phyloP scores from a whole-genome alignment of 2,329 filamentous ascomycete genomes.

The Bipolaris oryzae region DNA sequence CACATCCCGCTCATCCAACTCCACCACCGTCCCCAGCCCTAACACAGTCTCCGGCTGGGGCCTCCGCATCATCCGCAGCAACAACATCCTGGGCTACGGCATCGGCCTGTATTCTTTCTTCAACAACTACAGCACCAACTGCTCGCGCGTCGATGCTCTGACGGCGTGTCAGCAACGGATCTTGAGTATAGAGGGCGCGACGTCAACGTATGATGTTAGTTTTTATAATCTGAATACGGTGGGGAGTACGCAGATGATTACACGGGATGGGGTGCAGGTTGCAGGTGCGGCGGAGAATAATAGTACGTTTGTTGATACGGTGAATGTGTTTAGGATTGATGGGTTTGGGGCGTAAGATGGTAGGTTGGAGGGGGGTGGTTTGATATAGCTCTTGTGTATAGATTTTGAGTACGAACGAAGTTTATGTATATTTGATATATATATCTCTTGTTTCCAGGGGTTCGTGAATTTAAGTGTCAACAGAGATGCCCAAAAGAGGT shows the following conservation, averaged over 20 bases:
- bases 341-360: constrained; percentile 13
- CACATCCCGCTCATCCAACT: constrained; percentile 55
- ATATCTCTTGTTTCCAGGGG: too few relatives aligned
- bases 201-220: constrained; percentile 37
- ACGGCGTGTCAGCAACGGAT: constrained; percentile 58
- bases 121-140: constrained; percentile 62
- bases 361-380: not conserved
- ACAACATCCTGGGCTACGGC: constrained; percentile 65
- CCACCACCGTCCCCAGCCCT: constrained; percentile 15
- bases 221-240: constrained; percentile 59
- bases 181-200: constrained; percentile 53
- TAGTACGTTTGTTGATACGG: constrained; percentile 50
- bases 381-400: not conserved
- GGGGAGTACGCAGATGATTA: constrained; percentile 54
- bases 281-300: constrained; percentile 56
- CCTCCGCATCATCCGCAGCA: constrained; percentile 64
- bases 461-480: not conserved
- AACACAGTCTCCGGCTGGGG: constrained; percentile 64
- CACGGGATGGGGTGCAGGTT: constrained; percentile 51
- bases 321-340: constrained; percentile 40
- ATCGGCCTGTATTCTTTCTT: constrained; percentile 73
- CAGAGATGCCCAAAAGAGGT: not conserved
- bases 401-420: too few relatives aligned
- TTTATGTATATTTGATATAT: too few relatives aligned
- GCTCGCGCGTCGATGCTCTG: constrained; percentile 27